Evolutionary conservation across 1,284 basidiomycete species (phyloP).

Genomic region (Testicularia cyperi): DNA sequence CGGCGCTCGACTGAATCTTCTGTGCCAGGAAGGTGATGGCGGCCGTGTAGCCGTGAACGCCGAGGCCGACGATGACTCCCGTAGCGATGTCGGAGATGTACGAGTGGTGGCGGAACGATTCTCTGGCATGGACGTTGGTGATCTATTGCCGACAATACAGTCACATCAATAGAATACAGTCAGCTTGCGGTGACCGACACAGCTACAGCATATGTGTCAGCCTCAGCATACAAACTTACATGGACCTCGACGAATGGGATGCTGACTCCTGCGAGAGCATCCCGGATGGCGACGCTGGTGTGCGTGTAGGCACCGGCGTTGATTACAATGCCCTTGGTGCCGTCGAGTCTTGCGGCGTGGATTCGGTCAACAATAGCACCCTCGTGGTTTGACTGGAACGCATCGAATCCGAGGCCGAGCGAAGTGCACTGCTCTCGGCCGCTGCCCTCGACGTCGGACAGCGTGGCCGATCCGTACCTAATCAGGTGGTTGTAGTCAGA

Average conservation of each 20-base stretch:
- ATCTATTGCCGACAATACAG: too few species aligned
- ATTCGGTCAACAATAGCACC: slow-evolving; percentile 60
- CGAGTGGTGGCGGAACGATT: slow-evolving; percentile 59
- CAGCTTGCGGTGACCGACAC: too few species aligned
- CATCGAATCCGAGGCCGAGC: slow-evolving; percentile 6
- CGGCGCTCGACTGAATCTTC: too few species aligned
- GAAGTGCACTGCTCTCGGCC: slow-evolving; percentile 4
- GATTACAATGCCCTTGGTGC: slow-evolving; percentile 45
- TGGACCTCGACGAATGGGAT: slow-evolving; percentile 61
- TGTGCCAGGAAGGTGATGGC: too few species aligned
- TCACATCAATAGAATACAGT: too few species aligned
- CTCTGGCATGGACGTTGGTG: slow-evolving; percentile 58
- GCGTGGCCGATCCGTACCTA: slow-evolving; percentile 57
- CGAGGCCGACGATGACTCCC: slow-evolving; percentile 51
- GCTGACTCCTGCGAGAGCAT: slow-evolving; percentile 52
- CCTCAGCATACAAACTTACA: too few species aligned
- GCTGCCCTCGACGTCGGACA: slow-evolving; percentile 40
- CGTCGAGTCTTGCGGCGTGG: slow-evolving; percentile 43
- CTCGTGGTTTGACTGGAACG: slow-evolving; percentile 60
- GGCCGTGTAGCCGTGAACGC: slow-evolving; percentile 19
- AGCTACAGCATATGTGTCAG: too few species aligned
- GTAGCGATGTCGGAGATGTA: slow-evolving; percentile 57
- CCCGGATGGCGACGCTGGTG: slow-evolving; percentile 58
- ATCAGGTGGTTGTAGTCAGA: too few species aligned
- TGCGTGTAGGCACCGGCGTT: slow-evolving; percentile 61